Percentiles rank a stretch among this genome's conserved stretches.
These are phyloP conservation scores for Aspergillus quadrilineatus DNA, from an alignment of 2,329 filamentous ascomycete species.

Conservation along the genomic window DNA sequence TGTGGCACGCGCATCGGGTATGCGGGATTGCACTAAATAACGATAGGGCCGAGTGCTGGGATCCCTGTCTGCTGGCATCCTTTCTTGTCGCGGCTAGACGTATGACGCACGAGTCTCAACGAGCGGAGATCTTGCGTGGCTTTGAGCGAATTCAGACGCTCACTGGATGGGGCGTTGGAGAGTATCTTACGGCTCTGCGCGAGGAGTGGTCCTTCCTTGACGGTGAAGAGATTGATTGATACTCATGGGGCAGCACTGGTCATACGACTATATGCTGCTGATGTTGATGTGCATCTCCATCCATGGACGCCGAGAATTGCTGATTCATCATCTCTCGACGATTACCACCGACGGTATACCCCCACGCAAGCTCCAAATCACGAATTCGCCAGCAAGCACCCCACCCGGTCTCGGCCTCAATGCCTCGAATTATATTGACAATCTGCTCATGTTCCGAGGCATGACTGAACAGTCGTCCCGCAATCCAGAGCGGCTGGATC, in stretches of 20 bases:
- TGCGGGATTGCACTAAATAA: constrained; percentile 54
- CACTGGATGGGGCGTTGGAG: constrained; percentile 44
- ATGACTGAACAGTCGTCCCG: constrained; percentile 56
- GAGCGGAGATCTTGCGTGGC: constrained; percentile 42
- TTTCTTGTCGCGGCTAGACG: constrained; percentile 47
- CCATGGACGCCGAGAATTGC: not conserved
- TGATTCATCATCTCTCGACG: constrained; percentile 12
- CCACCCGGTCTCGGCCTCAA: constrained; percentile 56
- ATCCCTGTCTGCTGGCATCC: constrained; percentile 49
- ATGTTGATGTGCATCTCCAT: not conserved
- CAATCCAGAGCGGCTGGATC: constrained; percentile 59
- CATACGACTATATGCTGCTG: constrained; percentile 1
- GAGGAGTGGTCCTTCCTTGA: constrained; percentile 27
- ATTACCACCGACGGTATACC: constrained; percentile 20
- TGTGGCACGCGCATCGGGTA: constrained; percentile 52
- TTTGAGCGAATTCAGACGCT: constrained; percentile 40
- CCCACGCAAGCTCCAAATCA: constrained; percentile 48
- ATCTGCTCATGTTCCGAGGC: constrained; percentile 42
- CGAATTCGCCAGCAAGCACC: constrained; percentile 54
- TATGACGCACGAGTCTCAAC: constrained; percentile 53
- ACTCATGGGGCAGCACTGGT: not conserved
- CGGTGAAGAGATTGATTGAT: constrained; percentile 11
- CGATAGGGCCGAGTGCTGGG: constrained; percentile 48
- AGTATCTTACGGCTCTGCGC: constrained; percentile 20
- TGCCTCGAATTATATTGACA: constrained; percentile 45